phyloP scores from a whole-genome alignment of 202 grass and related monocot species.

The Brachypodium distachyon region DNA sequence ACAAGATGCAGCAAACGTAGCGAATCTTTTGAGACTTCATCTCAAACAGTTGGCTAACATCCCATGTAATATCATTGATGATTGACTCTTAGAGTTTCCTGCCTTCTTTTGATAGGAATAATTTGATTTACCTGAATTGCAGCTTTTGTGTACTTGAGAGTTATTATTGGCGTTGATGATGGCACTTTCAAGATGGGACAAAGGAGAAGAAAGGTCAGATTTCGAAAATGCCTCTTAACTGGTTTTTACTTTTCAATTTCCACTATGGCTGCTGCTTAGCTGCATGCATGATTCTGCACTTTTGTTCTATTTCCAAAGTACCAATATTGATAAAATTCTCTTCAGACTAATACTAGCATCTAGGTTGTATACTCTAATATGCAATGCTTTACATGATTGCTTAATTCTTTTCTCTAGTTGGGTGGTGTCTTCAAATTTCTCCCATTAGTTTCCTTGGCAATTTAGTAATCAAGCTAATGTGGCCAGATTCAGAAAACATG shows the following conservation, averaged over 20 bases:
- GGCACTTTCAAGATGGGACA: constrained; percentile 67
- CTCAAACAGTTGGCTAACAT: constrained; percentile 66
- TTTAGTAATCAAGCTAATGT: constrained; percentile 4
- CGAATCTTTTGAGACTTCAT: constrained; percentile 63
- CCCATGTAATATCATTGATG: constrained; percentile 64
- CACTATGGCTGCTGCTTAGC: neutral
- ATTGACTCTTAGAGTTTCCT: neutral
- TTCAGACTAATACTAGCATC: neutral
- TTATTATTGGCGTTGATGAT: constrained; percentile 50
- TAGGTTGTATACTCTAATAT: neutral
- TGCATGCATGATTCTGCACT: constrained; percentile 8
- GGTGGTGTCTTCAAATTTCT: neutral
- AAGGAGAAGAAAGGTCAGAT: constrained; percentile 60
- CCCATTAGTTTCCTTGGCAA: neutral
- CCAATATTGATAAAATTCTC: neutral
- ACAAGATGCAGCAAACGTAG: constrained; percentile 43
- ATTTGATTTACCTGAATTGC: constrained; percentile 24
- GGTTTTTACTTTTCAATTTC: neutral
- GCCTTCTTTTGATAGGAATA: constrained; percentile 13
- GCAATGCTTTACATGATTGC: neutral
- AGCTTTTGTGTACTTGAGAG: constrained; percentile 61
- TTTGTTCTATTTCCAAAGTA: neutral
- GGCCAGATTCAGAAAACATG: neutral
- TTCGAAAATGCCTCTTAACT: neutral
- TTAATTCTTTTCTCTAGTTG: neutral